phyloP scores from a whole-genome alignment of 202 grass and related monocot genomes.

The Alloteropsis angusta region DNA sequence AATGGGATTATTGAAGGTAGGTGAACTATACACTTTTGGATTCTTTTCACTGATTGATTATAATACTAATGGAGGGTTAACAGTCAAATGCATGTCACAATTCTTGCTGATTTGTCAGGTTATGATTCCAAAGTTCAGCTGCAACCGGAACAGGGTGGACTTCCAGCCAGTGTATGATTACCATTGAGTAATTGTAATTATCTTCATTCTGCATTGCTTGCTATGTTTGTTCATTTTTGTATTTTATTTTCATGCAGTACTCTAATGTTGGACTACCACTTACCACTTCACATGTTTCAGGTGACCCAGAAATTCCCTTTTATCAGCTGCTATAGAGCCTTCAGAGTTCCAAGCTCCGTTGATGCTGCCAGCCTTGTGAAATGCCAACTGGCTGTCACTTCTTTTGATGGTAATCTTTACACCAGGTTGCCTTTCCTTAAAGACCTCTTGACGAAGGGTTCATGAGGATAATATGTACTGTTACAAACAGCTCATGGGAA shows the following conservation, averaged over 20 bases:
- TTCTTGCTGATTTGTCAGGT: slow-evolving; percentile 39
- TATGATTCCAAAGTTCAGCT: slow-evolving; percentile 78
- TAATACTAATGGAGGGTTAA: not conserved
- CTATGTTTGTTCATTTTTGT: not conserved
- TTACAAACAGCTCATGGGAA: slow-evolving; percentile 49
- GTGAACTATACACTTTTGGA: not conserved
- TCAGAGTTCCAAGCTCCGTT: slow-evolving; percentile 38
- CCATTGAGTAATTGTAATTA: not conserved
- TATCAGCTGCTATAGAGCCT: slow-evolving; percentile 58
- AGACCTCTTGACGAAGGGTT: not conserved
- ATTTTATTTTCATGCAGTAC: not conserved
- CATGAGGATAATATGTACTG: not conserved
- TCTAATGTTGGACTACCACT: not conserved
- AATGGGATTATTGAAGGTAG: slow-evolving; percentile 55
- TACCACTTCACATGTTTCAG: slow-evolving; percentile 33
- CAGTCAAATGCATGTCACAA: not conserved
- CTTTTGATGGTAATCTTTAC: slow-evolving; percentile 37
- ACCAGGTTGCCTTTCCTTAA: not conserved
- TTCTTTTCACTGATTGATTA: not conserved
- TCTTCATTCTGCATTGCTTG: not conserved
- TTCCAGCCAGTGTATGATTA: slow-evolving; percentile 51
- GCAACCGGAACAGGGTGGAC: slow-evolving; percentile 35
- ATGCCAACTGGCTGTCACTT: slow-evolving; percentile 63
- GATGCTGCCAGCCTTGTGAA: slow-evolving; percentile 60
- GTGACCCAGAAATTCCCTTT: slow-evolving; percentile 77